phyloP scores from a whole-genome alignment of 148 eudicot genomes.

The Cornus controversa region DNA sequence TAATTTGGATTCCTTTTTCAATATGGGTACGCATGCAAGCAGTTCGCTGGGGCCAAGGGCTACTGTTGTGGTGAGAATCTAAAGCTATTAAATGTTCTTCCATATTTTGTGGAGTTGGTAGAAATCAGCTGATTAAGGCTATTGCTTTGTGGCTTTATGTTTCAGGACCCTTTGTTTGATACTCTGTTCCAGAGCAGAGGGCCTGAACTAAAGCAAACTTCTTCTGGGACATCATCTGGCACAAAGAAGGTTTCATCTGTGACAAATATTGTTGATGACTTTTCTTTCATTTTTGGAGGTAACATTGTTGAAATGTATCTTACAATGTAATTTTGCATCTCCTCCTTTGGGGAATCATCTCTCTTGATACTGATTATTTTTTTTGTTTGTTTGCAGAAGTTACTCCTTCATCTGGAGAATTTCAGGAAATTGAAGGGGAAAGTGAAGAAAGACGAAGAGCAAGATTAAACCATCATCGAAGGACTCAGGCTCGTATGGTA shows the following conservation, averaged over 20 bases:
- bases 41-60: conserved; percentile 24
- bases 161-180: conserved; percentile 43
- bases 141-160: conserved; percentile 10
- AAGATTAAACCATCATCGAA: conserved; percentile 51
- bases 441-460: conserved; percentile 67
- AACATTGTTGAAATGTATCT: conserved; percentile 14
- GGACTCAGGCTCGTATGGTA: conserved; percentile 66
- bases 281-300: conserved; percentile 70
- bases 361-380: conserved; percentile 7
- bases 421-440: conserved; percentile 81
- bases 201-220: conserved; percentile 26
- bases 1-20: conserved; percentile 60
- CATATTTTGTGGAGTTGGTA: neutral
- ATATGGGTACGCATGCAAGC: conserved; percentile 24
- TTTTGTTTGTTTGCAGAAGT: conserved; percentile 23
- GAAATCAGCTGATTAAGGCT: neutral
- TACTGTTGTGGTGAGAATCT: conserved; percentile 34
- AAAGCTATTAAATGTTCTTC: neutral
- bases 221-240: conserved; percentile 23
- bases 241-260: conserved; percentile 33
- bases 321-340: neutral
- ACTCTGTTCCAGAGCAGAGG: conserved; percentile 24
- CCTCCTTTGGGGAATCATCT: neutral
- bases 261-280: conserved; percentile 44
- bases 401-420: conserved; percentile 49